Evolutionary conservation across 73 alveolate species (phyloP).

Genomic region (Paramecium biaurelia): DNA sequence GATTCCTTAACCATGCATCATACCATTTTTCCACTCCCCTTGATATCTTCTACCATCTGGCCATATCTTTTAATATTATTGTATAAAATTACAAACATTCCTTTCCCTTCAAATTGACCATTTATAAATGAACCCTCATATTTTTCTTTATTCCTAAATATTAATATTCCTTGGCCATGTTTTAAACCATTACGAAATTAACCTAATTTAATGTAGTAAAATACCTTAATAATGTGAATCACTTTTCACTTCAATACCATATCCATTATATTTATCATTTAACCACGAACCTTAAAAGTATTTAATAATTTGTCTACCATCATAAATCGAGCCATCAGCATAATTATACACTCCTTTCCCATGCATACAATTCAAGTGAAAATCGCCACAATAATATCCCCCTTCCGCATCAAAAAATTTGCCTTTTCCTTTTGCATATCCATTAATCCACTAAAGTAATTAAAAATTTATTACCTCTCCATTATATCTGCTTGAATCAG

Average conservation of each 20-base stretch:
- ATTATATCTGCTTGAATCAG: background rate
- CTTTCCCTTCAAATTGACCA: constrained; percentile 26
- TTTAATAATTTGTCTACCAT: background rate
- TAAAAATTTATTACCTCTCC: background rate
- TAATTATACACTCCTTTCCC: constrained; percentile 9
- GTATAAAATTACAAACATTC: background rate
- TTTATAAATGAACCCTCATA: constrained; percentile 28
- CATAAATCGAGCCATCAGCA: constrained; percentile 14
- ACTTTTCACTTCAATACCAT: background rate
- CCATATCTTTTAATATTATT: constrained; percentile 8
- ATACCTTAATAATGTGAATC: background rate
- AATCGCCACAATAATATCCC: constrained; percentile 17
- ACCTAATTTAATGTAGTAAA: background rate
- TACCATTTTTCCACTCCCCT: constrained; percentile 19
- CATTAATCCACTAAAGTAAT: background rate
- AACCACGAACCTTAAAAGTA: background rate
- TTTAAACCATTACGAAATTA: background rate
- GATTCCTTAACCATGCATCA: constrained; percentile 52
- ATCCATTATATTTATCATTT: constrained; percentile 22
- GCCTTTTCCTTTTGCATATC: constrained; percentile 36
- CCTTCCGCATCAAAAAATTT: constrained; percentile 31
- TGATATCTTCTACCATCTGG: constrained; percentile 32
- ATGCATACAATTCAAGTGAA: background rate
- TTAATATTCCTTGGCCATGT: background rate
- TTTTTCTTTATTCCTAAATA: background rate